phyloP scores from a whole-genome alignment of 2,329 filamentous ascomycete species.

The Malbranchea cinnamomea region DNA sequence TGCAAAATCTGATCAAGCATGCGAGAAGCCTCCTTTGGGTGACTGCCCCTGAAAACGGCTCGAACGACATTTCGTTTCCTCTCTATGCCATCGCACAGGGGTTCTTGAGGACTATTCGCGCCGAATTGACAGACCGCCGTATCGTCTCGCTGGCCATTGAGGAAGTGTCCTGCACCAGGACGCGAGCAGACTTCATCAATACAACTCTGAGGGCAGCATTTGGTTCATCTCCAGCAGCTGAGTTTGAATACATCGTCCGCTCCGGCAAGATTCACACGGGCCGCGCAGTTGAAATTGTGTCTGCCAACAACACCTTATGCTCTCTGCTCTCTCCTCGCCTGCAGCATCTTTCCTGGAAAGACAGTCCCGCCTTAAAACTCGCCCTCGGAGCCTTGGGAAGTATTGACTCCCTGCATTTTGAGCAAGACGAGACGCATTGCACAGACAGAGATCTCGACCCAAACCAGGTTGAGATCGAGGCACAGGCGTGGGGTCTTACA shows the following conservation, averaged over 20 bases:
- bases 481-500: slow-evolving; percentile 13
- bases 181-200: slow-evolving; percentile 1
- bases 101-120: slow-evolving; percentile 8
- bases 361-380: slow-evolving; percentile 5
- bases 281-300: slow-evolving; percentile 5
- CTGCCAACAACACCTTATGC: slow-evolving; percentile 4
- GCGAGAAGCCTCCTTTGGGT: slow-evolving; percentile 19
- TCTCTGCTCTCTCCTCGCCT: slow-evolving; percentile 3
- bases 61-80: slow-evolving; percentile 3
- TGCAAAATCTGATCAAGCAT: slow-evolving; percentile 14
- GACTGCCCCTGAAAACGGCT: slow-evolving; percentile 9
- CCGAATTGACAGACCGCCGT: slow-evolving; percentile 5
- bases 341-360: neutral
- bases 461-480: slow-evolving; percentile 14
- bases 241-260: slow-evolving; percentile 9
- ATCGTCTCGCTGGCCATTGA: slow-evolving; percentile 3
- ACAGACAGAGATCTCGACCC: slow-evolving; percentile 4
- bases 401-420: slow-evolving; percentile 9
- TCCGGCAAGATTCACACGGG: slow-evolving; percentile 6
- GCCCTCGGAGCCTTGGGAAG: slow-evolving; percentile 8
- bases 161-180: neutral
- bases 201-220: slow-evolving; percentile 3
- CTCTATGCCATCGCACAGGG: slow-evolving; percentile 5
- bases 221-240: slow-evolving; percentile 3
- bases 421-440: slow-evolving; percentile 7